Base-by-base conservation (phyloP, 1,139 yeast genomes). In the Hemisphaericaspora xylofermentans region DNA sequence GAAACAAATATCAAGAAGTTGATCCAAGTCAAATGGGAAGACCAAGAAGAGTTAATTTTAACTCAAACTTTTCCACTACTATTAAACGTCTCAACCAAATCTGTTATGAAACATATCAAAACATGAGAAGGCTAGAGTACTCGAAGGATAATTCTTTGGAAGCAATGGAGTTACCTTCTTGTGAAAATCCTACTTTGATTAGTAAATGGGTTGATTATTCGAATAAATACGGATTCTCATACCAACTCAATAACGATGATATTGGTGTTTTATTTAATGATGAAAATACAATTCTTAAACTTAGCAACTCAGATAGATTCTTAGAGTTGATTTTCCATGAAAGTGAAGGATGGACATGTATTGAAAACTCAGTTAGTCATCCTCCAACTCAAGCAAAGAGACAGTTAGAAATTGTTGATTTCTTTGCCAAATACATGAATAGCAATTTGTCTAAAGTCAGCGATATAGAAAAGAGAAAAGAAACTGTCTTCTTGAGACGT, bases 151-250 rank as follows among this genome's bases (percentile, higher is more conserved):
- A 61, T 17, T 58, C 57, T 35, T 52, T 66, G n/a, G 70, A 65
- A 39, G 51, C 63, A 6, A 50, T 59, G 40, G 75, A 68, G 50
- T 64, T 71, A 41, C 76, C 76, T 34, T 57, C 64, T 17, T 72
- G 78, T 51, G 82, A 76, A 51, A 78, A 79, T 49, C 93, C 93
- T 12, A 76, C 84, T 13, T 79, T 88, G 47, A 84, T 93, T 38
- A 85, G 95, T 48, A 91, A 91, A 61, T 94, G 99, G 99, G 98
- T 94, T 24, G 98, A 94, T 62, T 93, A 93, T 61, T 87, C 96
- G 32, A 89, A 91, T 66, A 88, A 87, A 58, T 95, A 91, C 63
- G 99, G 99, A 0, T 85, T 94, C 56, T 88, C 96, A 6, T 93
- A 93, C 61, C 96, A 93, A 61, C 69, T 93, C 42, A 87, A 93